A percentile compares a stretch with the other conserved stretches of the same genome.
These are phyloP conservation scores for Penicillium digitatum DNA, from an alignment of 2,329 filamentous ascomycete species.

Conservation along the genomic window DNA sequence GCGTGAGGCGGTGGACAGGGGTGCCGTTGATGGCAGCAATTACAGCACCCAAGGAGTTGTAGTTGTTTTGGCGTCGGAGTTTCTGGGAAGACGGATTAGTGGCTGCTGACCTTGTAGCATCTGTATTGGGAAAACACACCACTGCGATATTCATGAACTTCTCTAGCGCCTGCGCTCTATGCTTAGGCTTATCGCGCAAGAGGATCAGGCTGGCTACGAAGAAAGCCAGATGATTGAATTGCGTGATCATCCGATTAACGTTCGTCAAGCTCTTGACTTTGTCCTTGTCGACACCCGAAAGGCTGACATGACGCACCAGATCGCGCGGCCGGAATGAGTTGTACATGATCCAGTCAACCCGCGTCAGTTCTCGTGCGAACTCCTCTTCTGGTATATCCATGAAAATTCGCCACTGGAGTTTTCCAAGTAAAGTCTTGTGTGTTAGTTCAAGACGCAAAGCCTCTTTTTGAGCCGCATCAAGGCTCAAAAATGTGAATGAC, in stretches of 20 bases:
- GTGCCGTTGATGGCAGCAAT: constrained; percentile 88
- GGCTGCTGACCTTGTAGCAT: background rate
- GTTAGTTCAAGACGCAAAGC: constrained; percentile 68
- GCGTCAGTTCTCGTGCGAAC: constrained; percentile 84
- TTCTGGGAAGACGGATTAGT: constrained; percentile 48
- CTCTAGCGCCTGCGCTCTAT: constrained; percentile 83
- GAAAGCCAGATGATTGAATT: constrained; percentile 81
- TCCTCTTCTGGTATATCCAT: constrained; percentile 83
- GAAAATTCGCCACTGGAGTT: constrained; percentile 82
- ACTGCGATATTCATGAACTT: constrained; percentile 89
- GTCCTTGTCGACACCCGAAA: constrained; percentile 51
- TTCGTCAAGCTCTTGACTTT: constrained; percentile 72
- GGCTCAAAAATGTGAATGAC: constrained; percentile 40
- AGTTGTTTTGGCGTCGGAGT: constrained; percentile 89
- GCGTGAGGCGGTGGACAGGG: constrained; percentile 74
- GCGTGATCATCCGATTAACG: constrained; percentile 88
- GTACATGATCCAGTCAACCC: constrained; percentile 98
- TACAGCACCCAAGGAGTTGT: constrained; percentile 91
- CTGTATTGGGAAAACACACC: constrained; percentile 29
- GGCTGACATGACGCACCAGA: constrained; percentile 82
- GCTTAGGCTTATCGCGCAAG: constrained; percentile 91
- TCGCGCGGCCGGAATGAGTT: constrained; percentile 90
- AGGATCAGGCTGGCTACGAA: constrained; percentile 82
- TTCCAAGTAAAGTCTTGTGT: constrained; percentile 67
- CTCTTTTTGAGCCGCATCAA: constrained; percentile 75